phyloP scores from a whole-genome alignment of 495 filamentous ascomycete species.

The Trichoderma erinaceum region DNA sequence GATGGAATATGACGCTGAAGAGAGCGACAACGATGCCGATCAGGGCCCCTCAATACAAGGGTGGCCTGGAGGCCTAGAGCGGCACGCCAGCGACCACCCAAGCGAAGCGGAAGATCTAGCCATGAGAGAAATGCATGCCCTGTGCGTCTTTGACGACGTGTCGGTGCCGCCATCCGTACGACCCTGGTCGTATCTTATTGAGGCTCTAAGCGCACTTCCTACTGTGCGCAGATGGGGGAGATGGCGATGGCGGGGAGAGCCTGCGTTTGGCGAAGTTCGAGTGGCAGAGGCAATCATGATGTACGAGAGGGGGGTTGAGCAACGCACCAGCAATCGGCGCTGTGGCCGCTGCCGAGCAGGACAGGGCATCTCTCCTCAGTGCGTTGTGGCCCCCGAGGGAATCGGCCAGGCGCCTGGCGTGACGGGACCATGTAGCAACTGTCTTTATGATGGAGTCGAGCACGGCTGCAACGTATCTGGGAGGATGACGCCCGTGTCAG shows the following conservation, averaged over 20 bases:
- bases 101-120: not conserved
- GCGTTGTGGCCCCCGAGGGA: not conserved
- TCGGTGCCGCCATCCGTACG: not conserved
- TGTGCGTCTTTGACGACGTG: slow-evolving; percentile 12
- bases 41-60: slow-evolving; percentile 11
- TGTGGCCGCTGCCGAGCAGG: not conserved
- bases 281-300: slow-evolving; percentile 10
- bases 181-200: slow-evolving; percentile 7
- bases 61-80: slow-evolving; percentile 4
- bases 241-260: slow-evolving; percentile 7
- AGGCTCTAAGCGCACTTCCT: not conserved
- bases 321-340: slow-evolving; percentile 2
- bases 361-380: slow-evolving; percentile 2
- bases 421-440: slow-evolving; percentile 7
- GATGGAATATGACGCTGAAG: slow-evolving; percentile 11
- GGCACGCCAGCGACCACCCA: slow-evolving; percentile 8
- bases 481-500: slow-evolving; percentile 1
- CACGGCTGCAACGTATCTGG: slow-evolving; percentile 8
- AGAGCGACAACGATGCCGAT: slow-evolving; percentile 12
- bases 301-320: slow-evolving; percentile 7
- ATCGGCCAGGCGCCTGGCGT: not conserved
- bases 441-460: slow-evolving; percentile 12
- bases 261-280: not conserved
- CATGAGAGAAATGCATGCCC: slow-evolving; percentile 10
- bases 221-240: slow-evolving; percentile 9